These are phyloP conservation scores for Tetrahymena thermophila DNA, from an alignment of 73 alveolate genomes.

Conservation along the genomic window DNA sequence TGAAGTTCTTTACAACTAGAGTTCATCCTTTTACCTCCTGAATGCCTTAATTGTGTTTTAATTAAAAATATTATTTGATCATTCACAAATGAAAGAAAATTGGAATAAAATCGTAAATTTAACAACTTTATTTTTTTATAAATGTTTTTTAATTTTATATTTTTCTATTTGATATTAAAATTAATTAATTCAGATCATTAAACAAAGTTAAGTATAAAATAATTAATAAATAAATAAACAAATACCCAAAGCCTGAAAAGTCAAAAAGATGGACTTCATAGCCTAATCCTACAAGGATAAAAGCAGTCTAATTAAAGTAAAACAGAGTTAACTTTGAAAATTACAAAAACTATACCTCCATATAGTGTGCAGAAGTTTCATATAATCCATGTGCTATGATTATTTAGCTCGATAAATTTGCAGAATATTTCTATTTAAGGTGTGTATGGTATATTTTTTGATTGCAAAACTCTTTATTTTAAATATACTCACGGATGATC, in stretches of 20 bases:
- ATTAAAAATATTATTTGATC: too few species aligned
- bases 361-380: background rate
- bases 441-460: background rate
- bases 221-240: background rate
- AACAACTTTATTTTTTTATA: too few species aligned
- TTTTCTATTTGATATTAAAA: background rate
- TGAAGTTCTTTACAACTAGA: background rate
- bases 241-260: background rate
- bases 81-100: background rate
- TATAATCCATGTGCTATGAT: background rate
- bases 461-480: background rate
- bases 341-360: background rate
- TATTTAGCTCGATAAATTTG: background rate
- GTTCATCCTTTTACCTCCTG: background rate
- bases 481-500: background rate
- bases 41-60: background rate
- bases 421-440: background rate
- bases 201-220: background rate
- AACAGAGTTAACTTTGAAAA: background rate
- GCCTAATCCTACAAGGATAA: background rate
- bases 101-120: too few species aligned
- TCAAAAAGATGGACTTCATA: background rate
- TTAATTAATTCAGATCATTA: background rate
- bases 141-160: too few species aligned
- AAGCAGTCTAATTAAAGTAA: background rate